These are phyloP conservation scores for Pichia manshurica DNA, from an alignment of 805 yeast genomes.

Conservation along the genomic window DNA sequence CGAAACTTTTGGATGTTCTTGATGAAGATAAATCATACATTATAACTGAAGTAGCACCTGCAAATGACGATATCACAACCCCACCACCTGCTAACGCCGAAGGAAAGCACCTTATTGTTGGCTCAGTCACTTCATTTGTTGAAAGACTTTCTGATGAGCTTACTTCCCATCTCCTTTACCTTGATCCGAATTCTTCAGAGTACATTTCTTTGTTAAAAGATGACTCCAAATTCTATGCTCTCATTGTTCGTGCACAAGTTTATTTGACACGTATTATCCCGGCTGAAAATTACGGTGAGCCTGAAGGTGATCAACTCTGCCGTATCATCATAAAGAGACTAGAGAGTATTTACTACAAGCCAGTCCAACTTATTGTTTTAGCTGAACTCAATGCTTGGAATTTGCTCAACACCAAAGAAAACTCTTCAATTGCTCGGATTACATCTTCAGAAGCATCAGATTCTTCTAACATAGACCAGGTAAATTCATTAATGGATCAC, in stretches of 20 bases:
- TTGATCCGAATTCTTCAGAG: constrained; percentile 94
- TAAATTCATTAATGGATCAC: constrained; percentile 55
- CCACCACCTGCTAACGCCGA: constrained; percentile 60
- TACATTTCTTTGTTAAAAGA: constrained; percentile 86
- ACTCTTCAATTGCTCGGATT: constrained; percentile 32
- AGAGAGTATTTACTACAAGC: constrained; percentile 91
- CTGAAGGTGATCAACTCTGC: constrained; percentile 53
- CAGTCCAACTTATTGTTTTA: constrained; percentile 61
- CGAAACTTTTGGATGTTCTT: constrained; percentile 57
- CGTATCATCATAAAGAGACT: constrained; percentile 78
- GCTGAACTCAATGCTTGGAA: constrained; percentile 78
- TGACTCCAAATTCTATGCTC: constrained; percentile 68
- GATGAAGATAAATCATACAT: constrained; percentile 59
- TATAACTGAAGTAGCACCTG: constrained; percentile 68
- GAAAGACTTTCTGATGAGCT: constrained; percentile 96
- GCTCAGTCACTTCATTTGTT: constrained; percentile 78
- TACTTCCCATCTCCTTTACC: constrained; percentile 75
- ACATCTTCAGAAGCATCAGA: constrained; percentile 22
- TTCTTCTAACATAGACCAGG: constrained; percentile 29
- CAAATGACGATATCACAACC: constrained; percentile 65
- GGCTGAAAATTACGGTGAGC: constrained; percentile 35
- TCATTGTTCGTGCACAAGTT: constrained; percentile 78
- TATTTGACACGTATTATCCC: constrained; percentile 68
- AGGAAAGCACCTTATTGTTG: constrained; percentile 72
- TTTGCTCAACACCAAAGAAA: constrained; percentile 34